Conservation (phyloP, 441 rosid species). For the Melastoma candidum region DNA sequence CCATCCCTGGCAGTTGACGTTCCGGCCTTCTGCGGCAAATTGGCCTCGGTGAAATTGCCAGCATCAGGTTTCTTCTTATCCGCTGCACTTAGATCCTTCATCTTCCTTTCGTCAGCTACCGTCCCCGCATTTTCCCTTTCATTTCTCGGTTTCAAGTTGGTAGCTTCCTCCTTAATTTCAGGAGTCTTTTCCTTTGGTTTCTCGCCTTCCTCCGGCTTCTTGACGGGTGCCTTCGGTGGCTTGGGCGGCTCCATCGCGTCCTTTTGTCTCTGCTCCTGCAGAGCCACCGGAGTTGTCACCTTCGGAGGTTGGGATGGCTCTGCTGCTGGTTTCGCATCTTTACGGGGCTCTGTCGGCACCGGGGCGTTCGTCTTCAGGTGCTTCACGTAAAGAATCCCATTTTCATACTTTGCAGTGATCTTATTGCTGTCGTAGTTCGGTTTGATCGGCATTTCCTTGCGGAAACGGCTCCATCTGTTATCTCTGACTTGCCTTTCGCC, state of each 20-base stretch:
- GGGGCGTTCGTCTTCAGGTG: constrained; percentile 29
- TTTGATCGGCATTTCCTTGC: constrained; percentile 31
- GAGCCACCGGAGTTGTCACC: constrained; percentile 7
- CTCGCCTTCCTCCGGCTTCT: not conserved
- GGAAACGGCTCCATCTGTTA: constrained; percentile 39
- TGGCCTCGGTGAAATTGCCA: not conserved
- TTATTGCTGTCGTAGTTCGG: constrained; percentile 24
- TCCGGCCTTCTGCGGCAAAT: not conserved
- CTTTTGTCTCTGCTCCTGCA: constrained; percentile 3
- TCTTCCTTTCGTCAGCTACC: too few relatives aligned
- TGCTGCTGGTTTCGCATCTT: constrained; percentile 7
- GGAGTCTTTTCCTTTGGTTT: constrained; percentile 3
- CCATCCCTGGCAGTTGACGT: constrained; percentile 1
- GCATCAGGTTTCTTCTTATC: constrained; percentile 6
- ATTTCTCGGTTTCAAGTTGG: too few relatives aligned
- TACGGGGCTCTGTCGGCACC: constrained; percentile 1
- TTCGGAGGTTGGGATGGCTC: constrained; percentile 19
- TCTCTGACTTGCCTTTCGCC: constrained; percentile 45
- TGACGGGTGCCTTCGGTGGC: not conserved
- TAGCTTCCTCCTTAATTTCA: too few relatives aligned
- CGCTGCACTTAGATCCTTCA: not conserved
- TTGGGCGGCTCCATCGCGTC: constrained; percentile 4
- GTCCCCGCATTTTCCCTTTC: too few relatives aligned
- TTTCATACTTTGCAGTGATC: constrained; percentile 40
- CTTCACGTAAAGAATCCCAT: constrained; percentile 32